phyloP scores from a whole-genome alignment of 495 filamentous ascomycete genomes.

The Tuber melanosporum region DNA sequence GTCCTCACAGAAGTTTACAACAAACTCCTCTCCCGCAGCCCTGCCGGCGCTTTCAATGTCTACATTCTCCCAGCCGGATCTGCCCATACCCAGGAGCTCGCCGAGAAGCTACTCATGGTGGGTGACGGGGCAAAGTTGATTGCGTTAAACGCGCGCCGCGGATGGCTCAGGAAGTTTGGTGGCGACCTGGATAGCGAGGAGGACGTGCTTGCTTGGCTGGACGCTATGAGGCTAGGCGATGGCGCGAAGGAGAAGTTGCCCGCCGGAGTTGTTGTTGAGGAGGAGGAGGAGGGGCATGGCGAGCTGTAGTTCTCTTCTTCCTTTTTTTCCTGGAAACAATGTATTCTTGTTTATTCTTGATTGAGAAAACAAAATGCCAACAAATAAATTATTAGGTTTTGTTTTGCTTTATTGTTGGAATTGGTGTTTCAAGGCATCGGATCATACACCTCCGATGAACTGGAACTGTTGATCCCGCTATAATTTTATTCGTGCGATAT shows the following conservation, averaged over 20 bases:
- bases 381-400: neutral
- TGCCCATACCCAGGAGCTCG: slow-evolving; percentile 51
- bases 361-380: neutral
- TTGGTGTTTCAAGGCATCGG: neutral
- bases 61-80: slow-evolving; percentile 53
- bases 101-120: slow-evolving; percentile 56
- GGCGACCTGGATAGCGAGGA: slow-evolving; percentile 52
- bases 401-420: neutral
- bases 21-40: slow-evolving; percentile 46
- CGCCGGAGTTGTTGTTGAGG: slow-evolving; percentile 61
- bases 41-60: slow-evolving; percentile 25
- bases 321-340: neutral
- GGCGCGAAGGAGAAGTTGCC: slow-evolving; percentile 74
- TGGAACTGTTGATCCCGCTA: neutral
- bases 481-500: neutral
- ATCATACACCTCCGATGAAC: neutral
- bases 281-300: slow-evolving; percentile 17
- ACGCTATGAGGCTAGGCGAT: slow-evolving; percentile 79
- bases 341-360: neutral
- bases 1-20: slow-evolving; percentile 61
- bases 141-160: slow-evolving; percentile 73
- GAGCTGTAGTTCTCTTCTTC: slow-evolving; percentile 19
- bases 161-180: slow-evolving; percentile 74
- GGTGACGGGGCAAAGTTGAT: slow-evolving; percentile 59
- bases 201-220: slow-evolving; percentile 68